phyloP scores from a whole-genome alignment of 2,329 filamentous ascomycete species.

The Rachicladosporium sp. region DNA sequence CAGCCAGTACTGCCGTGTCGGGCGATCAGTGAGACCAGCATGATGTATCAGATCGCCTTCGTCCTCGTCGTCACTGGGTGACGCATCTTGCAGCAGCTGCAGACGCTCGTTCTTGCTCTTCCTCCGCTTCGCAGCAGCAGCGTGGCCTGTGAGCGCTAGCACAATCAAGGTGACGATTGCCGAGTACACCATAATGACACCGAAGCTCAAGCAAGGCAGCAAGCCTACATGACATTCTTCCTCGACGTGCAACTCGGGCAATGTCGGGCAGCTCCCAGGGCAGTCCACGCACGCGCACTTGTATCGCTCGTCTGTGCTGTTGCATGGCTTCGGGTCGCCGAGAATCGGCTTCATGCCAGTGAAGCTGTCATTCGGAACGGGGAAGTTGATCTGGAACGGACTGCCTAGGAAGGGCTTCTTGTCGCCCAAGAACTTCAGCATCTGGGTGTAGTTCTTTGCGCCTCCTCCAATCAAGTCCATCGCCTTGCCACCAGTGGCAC shows the following conservation, averaged over 20 bases:
- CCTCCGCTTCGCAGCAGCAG: conserved; percentile 62
- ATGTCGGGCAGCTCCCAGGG: conserved; percentile 66
- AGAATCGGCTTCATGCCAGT: conserved; percentile 59
- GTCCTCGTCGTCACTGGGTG: conserved; percentile 83
- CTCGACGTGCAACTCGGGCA: conserved; percentile 60
- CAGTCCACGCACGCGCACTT: conserved; percentile 92
- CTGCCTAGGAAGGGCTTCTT: conserved; percentile 78
- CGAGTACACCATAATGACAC: conserved; percentile 76
- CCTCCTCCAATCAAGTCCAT: conserved; percentile 95
- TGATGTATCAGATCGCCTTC: conserved; percentile 74
- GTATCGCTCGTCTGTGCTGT: conserved; percentile 74
- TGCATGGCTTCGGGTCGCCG: conserved; percentile 72
- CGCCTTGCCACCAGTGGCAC: conserved; percentile 80
- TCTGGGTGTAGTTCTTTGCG: conserved; percentile 74
- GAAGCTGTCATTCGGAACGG: conserved; percentile 48
- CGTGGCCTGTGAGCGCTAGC: conserved; percentile 56
- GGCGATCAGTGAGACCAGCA: conserved; percentile 64
- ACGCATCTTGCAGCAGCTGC: conserved; percentile 73
- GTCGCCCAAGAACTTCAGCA: conserved; percentile 85
- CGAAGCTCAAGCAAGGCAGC: conserved; percentile 88
- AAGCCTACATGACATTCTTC: conserved; percentile 70
- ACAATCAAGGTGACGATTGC: conserved; percentile 58
- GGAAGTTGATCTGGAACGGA: conserved; percentile 97
- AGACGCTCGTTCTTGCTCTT: conserved; percentile 67
- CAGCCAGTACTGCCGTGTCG: conserved; percentile 65